phyloP scores from a whole-genome alignment of 2,329 filamentous ascomycete species.

The Penicillium sp. region DNA sequence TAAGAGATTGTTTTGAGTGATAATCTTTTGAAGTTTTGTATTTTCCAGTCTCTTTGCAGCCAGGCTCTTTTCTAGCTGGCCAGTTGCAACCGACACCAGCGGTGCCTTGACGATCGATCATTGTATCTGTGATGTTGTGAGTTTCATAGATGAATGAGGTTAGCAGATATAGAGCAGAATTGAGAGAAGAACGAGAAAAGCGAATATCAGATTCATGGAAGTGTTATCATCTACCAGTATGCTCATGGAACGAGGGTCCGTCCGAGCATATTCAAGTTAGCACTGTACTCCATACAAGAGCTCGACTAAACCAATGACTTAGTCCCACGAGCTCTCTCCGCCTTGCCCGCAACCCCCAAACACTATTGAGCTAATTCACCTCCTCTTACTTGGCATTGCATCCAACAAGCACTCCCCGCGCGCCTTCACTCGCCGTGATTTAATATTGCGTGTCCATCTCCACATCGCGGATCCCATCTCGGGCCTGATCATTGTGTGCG shows the following conservation, averaged over 20 bases:
- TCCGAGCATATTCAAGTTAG: neutral
- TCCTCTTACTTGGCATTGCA: conserved; percentile 17
- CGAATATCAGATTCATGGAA: too few species aligned
- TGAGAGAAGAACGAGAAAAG: neutral
- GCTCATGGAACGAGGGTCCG: neutral
- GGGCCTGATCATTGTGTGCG: conserved; percentile 7
- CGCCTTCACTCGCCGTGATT: conserved; percentile 3
- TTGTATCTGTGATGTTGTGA: neutral
- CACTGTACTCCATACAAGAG: neutral
- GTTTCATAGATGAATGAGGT: too few species aligned
- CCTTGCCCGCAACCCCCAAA: conserved; percentile 32
- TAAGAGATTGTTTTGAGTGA: too few species aligned
- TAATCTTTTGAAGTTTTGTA: too few species aligned
- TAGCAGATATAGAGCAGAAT: too few species aligned
- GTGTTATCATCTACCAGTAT: neutral
- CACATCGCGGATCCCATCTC: conserved; percentile 5
- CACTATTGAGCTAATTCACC: conserved; percentile 33
- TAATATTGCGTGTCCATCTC: neutral
- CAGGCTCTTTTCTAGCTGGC: too few species aligned
- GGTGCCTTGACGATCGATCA: neutral
- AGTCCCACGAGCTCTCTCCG: conserved; percentile 31
- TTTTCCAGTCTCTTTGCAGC: too few species aligned
- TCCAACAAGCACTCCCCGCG: conserved; percentile 5
- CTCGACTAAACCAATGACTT: conserved; percentile 25
- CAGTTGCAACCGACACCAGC: neutral